Evolutionary conservation across 805 yeast genomes (phyloP).

Genomic region (Yarrowia sp.): DNA sequence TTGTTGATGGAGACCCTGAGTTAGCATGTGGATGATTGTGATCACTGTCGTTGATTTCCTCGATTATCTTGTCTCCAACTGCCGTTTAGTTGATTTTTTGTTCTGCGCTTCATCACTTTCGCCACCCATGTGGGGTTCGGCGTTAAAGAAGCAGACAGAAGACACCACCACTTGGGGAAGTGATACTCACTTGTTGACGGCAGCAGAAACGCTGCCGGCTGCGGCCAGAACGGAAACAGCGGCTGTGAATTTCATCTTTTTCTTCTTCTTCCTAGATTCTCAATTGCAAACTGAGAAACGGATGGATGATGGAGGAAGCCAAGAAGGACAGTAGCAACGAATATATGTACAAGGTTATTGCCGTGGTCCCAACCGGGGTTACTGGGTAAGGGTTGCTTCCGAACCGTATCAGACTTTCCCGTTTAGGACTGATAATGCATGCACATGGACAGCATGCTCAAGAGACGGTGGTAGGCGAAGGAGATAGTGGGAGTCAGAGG

Average conservation of each 20-base stretch:
- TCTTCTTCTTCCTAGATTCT: slow-evolving; percentile 30
- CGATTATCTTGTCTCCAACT: background rate
- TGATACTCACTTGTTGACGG: slow-evolving; percentile 49
- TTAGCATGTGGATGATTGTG: slow-evolving; percentile 41
- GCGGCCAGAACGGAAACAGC: slow-evolving; percentile 42
- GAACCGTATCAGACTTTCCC: slow-evolving; percentile 35
- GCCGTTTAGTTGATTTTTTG: background rate
- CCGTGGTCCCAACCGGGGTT: slow-evolving; percentile 35
- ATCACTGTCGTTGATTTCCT: background rate
- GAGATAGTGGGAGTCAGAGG: background rate
- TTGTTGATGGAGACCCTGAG: slow-evolving; percentile 65
- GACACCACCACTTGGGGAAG: background rate
- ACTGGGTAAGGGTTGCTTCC: slow-evolving; percentile 36
- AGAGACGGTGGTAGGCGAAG: slow-evolving; percentile 8
- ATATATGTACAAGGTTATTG: slow-evolving; percentile 37
- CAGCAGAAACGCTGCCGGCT: slow-evolving; percentile 44
- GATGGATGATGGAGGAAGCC: slow-evolving; percentile 36
- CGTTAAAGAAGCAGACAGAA: slow-evolving; percentile 5
- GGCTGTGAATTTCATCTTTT: slow-evolving; percentile 43
- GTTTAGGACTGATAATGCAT: slow-evolving; percentile 38
- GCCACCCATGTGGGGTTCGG: slow-evolving; percentile 21
- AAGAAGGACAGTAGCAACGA: slow-evolving; percentile 28
- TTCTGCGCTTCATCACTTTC: slow-evolving; percentile 10
- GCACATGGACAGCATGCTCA: slow-evolving; percentile 27
- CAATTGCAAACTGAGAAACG: slow-evolving; percentile 31